Percentiles rank a stretch among this genome's conserved stretches.
Evolutionary conservation across 345 rosid genomes (phyloP).

Genomic region (Dovyalis caffra): DNA sequence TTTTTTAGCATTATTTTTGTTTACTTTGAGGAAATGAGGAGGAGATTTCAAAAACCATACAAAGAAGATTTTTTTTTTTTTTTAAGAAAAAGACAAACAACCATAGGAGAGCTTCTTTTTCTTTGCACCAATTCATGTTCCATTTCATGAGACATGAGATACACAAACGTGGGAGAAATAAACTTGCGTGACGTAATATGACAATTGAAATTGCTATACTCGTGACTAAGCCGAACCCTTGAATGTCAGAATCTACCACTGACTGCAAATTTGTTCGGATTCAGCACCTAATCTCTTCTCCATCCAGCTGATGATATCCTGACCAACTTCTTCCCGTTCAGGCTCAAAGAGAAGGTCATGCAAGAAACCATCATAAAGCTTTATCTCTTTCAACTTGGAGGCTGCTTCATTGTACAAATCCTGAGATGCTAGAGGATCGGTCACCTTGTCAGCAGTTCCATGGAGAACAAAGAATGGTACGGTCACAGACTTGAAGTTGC

Average conservation of each 20-base stretch:
- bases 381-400: constrained; percentile 76
- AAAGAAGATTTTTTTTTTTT: no score
- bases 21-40: neutral
- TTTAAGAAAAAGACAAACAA: no score
- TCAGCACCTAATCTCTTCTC: constrained; percentile 49
- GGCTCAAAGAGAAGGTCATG: constrained; percentile 96
- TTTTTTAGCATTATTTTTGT: neutral
- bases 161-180: neutral
- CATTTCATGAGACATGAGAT: neutral
- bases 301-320: constrained; percentile 88
- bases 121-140: neutral
- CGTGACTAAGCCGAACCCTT: neutral
- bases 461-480: constrained; percentile 92
- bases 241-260: constrained; percentile 1
- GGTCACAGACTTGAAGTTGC: constrained; percentile 60
- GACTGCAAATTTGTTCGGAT: neutral
- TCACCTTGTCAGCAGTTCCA: constrained; percentile 88
- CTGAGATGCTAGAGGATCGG: constrained; percentile 89
- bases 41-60: neutral
- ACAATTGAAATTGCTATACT: neutral
- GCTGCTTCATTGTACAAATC: constrained; percentile 78
- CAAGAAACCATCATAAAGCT: constrained; percentile 87
- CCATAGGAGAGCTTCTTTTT: neutral
- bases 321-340: constrained; percentile 75
- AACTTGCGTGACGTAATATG: neutral